phyloP scores from a whole-genome alignment of 2,329 filamentous ascomycete genomes.

The Xylaria sp. region DNA sequence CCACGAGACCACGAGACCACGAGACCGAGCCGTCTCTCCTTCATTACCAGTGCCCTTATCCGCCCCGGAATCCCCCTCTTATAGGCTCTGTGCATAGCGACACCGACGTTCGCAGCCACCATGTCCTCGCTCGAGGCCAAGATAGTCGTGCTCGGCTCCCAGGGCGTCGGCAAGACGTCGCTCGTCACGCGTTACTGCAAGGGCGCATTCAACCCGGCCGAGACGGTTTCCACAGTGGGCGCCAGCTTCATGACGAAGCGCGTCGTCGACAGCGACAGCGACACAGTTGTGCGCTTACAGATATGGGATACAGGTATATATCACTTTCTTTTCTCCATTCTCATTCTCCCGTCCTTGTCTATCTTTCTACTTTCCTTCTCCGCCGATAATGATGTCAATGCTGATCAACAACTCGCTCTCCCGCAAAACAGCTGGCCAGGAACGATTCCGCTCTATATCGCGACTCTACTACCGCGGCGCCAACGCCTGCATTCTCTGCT shows the following conservation, averaged over 20 bases:
- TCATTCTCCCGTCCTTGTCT: not conserved
- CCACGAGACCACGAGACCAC: too few relatives aligned
- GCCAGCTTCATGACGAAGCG: constrained; percentile 84
- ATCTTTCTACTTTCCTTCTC: constrained; percentile 1
- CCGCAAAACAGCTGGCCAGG: constrained; percentile 75
- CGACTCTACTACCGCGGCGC: constrained; percentile 96
- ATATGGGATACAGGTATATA: constrained; percentile 87
- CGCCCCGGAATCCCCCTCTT: not conserved
- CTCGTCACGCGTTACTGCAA: constrained; percentile 82
- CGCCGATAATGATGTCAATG: not conserved
- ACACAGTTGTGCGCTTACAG: constrained; percentile 88
- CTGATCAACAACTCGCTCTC: constrained; percentile 1
- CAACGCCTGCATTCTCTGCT: constrained; percentile 93
- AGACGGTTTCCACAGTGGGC: constrained; percentile 77
- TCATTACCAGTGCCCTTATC: not conserved
- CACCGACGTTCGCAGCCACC: constrained; percentile 18
- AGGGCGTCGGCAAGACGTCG: constrained; percentile 83
- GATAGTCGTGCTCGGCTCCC: constrained; percentile 82
- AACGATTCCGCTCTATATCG: constrained; percentile 93
- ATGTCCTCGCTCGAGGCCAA: constrained; percentile 80
- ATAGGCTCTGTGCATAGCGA: not conserved
- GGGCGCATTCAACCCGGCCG: constrained; percentile 73
- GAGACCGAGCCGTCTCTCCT: constrained; percentile 1
- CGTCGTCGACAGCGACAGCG: constrained; percentile 83
- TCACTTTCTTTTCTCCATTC: constrained; percentile 28